These are phyloP conservation scores for Calamus simplicifolius DNA, from an alignment of 176 grass and related monocot genomes.

Conservation along the genomic window DNA sequence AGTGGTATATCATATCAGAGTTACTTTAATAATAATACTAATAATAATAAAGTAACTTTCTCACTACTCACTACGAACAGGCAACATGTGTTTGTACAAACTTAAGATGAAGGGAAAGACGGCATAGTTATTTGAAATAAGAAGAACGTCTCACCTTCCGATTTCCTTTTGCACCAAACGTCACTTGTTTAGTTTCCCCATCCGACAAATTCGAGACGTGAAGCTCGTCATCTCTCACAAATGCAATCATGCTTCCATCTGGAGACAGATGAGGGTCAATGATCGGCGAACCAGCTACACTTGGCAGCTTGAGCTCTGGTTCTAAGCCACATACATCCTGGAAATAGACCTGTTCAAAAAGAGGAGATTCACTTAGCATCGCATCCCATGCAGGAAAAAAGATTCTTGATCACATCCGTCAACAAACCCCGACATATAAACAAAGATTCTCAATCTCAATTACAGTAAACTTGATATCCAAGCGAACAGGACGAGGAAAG, in stretches of 20 bases:
- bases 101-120: neutral
- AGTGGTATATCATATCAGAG: too few species aligned
- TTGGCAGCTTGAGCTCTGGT: constrained; percentile 72
- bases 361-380: constrained; percentile 1
- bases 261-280: constrained; percentile 93
- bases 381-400: neutral
- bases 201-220: constrained; percentile 47
- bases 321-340: constrained; percentile 85
- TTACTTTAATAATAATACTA: too few species aligned
- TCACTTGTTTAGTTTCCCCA: constrained; percentile 65
- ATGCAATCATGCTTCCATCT: constrained; percentile 87
- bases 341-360: constrained; percentile 75
- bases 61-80: too few species aligned
- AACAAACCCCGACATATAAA: too few species aligned
- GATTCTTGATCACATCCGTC: too few species aligned
- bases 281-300: constrained; percentile 64
- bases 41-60: too few species aligned
- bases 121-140: neutral
- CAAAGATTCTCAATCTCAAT: too few species aligned
- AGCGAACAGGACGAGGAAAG: too few species aligned
- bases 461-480: too few species aligned
- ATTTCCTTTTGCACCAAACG: constrained; percentile 64
- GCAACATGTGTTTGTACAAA: too few species aligned
- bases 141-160: constrained; percentile 43
- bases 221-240: constrained; percentile 81